These are phyloP conservation scores for Telopea speciosissima DNA, from an alignment of 177 flowering plant species.

Conservation along the genomic window DNA sequence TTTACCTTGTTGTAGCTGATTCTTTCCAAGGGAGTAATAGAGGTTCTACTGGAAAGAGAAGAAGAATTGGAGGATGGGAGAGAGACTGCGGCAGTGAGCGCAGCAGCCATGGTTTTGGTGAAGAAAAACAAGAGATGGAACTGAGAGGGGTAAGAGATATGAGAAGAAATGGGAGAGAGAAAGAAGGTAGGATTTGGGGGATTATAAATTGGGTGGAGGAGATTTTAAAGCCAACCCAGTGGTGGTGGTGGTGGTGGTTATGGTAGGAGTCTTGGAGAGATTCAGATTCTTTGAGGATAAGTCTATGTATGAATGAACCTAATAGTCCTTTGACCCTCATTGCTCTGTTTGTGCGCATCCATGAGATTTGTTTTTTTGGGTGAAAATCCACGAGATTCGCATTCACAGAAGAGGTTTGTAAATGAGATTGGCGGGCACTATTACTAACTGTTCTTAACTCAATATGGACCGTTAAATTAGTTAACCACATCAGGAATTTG, in stretches of 20 bases:
- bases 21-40: constrained; percentile 47
- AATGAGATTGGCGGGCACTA: constrained; percentile 15
- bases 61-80: constrained; percentile 40
- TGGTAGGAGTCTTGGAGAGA: no score
- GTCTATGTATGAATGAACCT: no score
- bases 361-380: no score
- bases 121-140: not conserved
- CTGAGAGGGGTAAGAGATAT: not conserved
- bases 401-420: not conserved
- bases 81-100: constrained; percentile 71
- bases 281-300: no score
- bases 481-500: no score
- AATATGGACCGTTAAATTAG: no score
- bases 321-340: no score
- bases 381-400: no score
- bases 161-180: constrained; percentile 4
- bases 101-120: constrained; percentile 44
- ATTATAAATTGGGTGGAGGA: constrained; percentile 74
- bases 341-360: no score
- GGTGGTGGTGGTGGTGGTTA: not conserved
- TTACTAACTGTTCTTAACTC: no score
- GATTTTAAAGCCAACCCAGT: constrained; percentile 25
- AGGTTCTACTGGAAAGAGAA: constrained; percentile 51
- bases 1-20: constrained; percentile 63
- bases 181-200: constrained; percentile 10